Percentiles rank a stretch among this genome's conserved stretches.
These are phyloP conservation scores for Cryphonectria radicalis DNA, from an alignment of 2,329 filamentous ascomycete genomes.

Conservation along the genomic window DNA sequence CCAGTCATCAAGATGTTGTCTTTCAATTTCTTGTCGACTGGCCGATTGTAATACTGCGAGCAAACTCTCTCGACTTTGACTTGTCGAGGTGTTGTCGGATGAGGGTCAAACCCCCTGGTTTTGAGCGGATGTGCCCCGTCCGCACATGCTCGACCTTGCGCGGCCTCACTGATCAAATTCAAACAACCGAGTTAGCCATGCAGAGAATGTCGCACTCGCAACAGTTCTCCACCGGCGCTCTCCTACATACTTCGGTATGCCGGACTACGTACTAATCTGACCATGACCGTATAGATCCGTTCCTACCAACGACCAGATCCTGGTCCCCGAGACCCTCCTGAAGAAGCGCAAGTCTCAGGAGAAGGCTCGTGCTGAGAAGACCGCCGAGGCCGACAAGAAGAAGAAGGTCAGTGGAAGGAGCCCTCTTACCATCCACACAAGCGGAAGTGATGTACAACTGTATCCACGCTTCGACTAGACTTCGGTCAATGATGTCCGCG, in stretches of 20 bases:
- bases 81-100: slow-evolving; percentile 75
- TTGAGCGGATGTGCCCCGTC: slow-evolving; percentile 17
- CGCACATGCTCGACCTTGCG: slow-evolving; percentile 30
- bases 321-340: slow-evolving; percentile 98
- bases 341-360: slow-evolving; percentile 99
- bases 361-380: slow-evolving; percentile 93
- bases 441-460: slow-evolving; percentile 85
- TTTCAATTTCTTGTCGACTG: background rate
- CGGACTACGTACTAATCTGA: slow-evolving; percentile 82
- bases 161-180: slow-evolving; percentile 77
- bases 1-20: slow-evolving; percentile 18
- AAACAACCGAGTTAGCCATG: slow-evolving; percentile 83
- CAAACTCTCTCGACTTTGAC: slow-evolving; percentile 52
- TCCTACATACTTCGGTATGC: slow-evolving; percentile 65
- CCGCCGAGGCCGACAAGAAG: slow-evolving; percentile 79
- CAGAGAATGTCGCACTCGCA: slow-evolving; percentile 90
- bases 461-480: slow-evolving; percentile 80
- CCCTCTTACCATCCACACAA: slow-evolving; percentile 32
- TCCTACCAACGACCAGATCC: slow-evolving; percentile 91
- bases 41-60: slow-evolving; percentile 41
- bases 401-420: slow-evolving; percentile 75
- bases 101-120: slow-evolving; percentile 51
- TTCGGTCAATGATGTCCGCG: slow-evolving; percentile 93
- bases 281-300: slow-evolving; percentile 71
- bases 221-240: slow-evolving; percentile 92